phyloP scores from a whole-genome alignment of 345 rosid species.

The Dovyalis caffra region DNA sequence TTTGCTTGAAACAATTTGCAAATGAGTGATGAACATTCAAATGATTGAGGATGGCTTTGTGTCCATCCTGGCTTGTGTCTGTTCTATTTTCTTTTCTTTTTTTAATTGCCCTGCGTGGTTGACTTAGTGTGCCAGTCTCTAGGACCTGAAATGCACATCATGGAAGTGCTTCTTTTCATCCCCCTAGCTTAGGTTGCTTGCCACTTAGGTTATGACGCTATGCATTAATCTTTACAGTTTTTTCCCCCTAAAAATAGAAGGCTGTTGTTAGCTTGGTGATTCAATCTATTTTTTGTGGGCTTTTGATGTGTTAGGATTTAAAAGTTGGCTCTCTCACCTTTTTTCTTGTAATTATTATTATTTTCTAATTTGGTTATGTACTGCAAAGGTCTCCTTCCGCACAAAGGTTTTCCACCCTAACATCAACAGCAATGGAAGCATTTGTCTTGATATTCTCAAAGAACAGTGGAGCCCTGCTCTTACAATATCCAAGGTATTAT shows the following conservation, averaged over 20 bases:
- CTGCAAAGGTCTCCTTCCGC: constrained; percentile 23
- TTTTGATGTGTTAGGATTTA: background rate
- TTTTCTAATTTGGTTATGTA: background rate
- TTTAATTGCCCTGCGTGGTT: background rate
- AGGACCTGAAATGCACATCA: background rate
- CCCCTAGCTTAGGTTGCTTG: background rate
- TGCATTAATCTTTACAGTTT: background rate
- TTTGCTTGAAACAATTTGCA: background rate
- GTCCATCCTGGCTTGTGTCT: background rate
- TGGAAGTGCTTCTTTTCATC: background rate
- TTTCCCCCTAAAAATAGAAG: background rate
- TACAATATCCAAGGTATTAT: constrained; percentile 18
- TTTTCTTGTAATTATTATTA: background rate
- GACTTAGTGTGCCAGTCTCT: background rate
- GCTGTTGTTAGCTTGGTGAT: background rate
- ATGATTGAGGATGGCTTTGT: background rate
- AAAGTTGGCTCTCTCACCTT: background rate
- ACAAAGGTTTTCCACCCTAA: constrained; percentile 25
- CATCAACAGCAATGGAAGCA: constrained; percentile 29
- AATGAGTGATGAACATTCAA: background rate
- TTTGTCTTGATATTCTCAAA: constrained; percentile 25
- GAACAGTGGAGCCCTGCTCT: constrained; percentile 26
- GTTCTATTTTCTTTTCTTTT: background rate
- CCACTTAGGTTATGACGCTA: background rate
- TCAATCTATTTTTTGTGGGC: background rate